phyloP scores from a whole-genome alignment of 352 stramenopile species.

The Globisporangium radiosum region DNA sequence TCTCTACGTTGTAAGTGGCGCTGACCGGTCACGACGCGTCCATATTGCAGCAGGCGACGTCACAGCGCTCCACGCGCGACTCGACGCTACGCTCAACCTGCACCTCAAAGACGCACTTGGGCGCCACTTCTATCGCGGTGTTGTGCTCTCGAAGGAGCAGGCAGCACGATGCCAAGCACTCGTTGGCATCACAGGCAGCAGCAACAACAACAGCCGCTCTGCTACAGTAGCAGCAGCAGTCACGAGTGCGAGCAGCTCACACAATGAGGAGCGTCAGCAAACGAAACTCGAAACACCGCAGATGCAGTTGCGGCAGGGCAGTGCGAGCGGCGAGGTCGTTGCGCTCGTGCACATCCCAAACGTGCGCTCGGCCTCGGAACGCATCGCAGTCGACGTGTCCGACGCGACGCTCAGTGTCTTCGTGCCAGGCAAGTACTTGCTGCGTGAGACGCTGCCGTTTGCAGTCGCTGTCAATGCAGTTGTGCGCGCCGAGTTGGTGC shows the following conservation, averaged over 20 bases:
- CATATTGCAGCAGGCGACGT: constrained; percentile 21
- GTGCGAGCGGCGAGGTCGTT: constrained; percentile 25
- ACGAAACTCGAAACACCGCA: constrained; percentile 26
- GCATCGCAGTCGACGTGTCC: constrained; percentile 40
- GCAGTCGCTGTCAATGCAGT: constrained; percentile 16
- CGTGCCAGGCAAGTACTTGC: constrained; percentile 43
- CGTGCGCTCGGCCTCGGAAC: constrained; percentile 22
- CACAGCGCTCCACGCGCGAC: constrained; percentile 24
- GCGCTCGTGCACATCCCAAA: constrained; percentile 40
- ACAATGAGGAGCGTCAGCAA: not conserved
- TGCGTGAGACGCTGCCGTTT: constrained; percentile 48
- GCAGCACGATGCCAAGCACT: constrained; percentile 42
- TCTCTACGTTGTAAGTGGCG: constrained; percentile 47
- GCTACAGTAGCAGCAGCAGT: not conserved
- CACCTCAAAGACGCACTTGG: constrained; percentile 48
- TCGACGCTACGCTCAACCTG: constrained; percentile 42
- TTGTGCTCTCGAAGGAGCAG: constrained; percentile 63
- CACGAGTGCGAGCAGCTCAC: not conserved
- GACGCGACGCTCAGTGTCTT: constrained; percentile 40
- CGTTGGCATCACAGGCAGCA: constrained; percentile 6
- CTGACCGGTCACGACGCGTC: constrained; percentile 23
- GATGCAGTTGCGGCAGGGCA: constrained; percentile 29
- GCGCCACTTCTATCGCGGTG: constrained; percentile 52
- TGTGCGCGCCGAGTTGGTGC: constrained; percentile 18
- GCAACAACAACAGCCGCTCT: not conserved